Evolutionary conservation across 257 asterid genomes (phyloP), one percentile per base, ranked within the genome.

Genomic region (Eucommia ulmoides): DNA sequence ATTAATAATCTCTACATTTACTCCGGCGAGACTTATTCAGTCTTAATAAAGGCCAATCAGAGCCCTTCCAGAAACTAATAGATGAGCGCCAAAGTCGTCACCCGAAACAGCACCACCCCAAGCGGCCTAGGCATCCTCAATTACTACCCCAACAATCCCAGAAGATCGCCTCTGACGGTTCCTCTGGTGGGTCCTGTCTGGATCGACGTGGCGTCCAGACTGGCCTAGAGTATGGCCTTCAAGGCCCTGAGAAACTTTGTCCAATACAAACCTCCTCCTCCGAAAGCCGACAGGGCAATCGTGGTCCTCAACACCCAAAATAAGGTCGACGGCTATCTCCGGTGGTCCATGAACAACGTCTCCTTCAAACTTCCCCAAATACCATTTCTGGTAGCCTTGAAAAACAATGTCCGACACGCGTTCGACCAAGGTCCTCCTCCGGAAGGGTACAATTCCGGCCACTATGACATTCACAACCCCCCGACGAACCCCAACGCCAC

Each of bases 1-100:
- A 91, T 73, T 19, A 65, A 76, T 9, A 73, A 77, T 25, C 62
- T 88, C 52, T 93, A 88, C 76, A 74, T 88, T 20, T 74, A 88
- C 74, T 81, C 93, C 0, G 95, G 97, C 10, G 91, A 83, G 60
- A 78, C 85, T 69, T 87, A 87, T 19, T 87, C 93, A 6, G 60
- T 78, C 24, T 70, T 87, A 2, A 68, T 83, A 63, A 78, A 72
- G 10, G 74, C 93, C 1, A 66, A 78, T 45, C 85, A 81, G 58
- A 21, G 75, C 52, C 83, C 85, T 22, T 29, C 73, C 38, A 54
- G 63, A 14, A 83, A 83, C 54, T 83, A 87, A 22, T 87, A 83
- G 85, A 60, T 59, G 0, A 56, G 50, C 50, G 94, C 83, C 5
- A 51, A 65, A 94, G 85, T 21, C 63, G 97, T 52, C 60, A 72